Evolutionary conservation across 148 eudicot species (phyloP), one percentile per base, ranked within the genome.

Genomic region (Amaranthus palmeri): DNA sequence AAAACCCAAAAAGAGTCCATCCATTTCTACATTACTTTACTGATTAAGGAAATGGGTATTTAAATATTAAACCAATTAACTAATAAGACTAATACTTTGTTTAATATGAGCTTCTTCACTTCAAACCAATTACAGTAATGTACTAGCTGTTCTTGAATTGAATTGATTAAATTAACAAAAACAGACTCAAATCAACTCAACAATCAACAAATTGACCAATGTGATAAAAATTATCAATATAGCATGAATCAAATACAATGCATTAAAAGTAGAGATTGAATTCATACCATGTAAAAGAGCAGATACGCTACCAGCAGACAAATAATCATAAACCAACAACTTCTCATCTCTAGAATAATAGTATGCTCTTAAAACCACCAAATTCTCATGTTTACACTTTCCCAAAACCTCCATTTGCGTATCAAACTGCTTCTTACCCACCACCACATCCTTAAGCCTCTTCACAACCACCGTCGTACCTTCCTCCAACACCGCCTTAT

Each of bases 401-500:
- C 93, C 93, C 25, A 88, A 8, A 44, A 74, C 70, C 66, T 84
- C 87, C 87, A 86, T 76, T 67, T 78, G 84, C 51, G 55, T 66
- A 47, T 88, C 88, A 51, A 88, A 88, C 58, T 88, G 90, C 18
- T 68, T 79, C 61, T 85, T 85, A 3, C 72, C 68, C 3, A 77
- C 88, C 4, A 64, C 80, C 12, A 86, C 90, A 57, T 88, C 93
- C 57, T 86, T 88, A 7, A 88, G 66, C 80, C 93, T 56, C 78
- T 88, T 88, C 59, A 88, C 93, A 18, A 86, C 93, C 59, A 88
- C 92, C 42, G 87, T 85, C 41, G 90, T 88, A 45, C 90, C 93
- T 48, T 88, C 93, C 61, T 88, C 93, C 72, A 88, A 42, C 81
- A 86, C 93, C 63, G 93, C 93, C 78, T 86, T 88, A 65, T 88